Evolutionary conservation across 106 monocot genomes (phyloP).

Genomic region (Phalaenopsis aphrodite): DNA sequence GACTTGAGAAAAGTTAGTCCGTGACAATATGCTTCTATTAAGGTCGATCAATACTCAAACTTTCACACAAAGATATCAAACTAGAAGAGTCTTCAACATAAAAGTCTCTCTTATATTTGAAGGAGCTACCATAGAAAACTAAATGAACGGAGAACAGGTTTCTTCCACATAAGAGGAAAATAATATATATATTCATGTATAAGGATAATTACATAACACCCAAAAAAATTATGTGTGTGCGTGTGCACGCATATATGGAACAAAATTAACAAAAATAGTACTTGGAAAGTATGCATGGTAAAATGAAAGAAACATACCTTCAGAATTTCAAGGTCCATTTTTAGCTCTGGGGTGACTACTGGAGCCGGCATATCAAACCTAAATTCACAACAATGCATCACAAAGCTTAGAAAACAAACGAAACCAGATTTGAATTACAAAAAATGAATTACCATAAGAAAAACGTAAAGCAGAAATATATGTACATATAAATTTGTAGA

Average conservation of each 20-base stretch:
- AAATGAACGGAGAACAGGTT: too few relatives aligned
- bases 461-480: neutral
- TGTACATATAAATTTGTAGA: neutral
- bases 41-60: too few relatives aligned
- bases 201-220: too few relatives aligned
- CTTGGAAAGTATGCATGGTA: neutral
- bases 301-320: constrained; percentile 37
- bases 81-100: too few relatives aligned
- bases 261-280: neutral
- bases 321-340: constrained; percentile 86
- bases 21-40: too few relatives aligned
- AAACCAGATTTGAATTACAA: neutral
- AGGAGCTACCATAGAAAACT: too few relatives aligned
- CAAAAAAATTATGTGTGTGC: too few relatives aligned
- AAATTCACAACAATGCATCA: constrained; percentile 6
- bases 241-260: neutral
- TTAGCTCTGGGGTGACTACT: constrained; percentile 70
- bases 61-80: too few relatives aligned
- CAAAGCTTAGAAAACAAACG: neutral
- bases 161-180: too few relatives aligned
- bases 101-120: too few relatives aligned
- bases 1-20: too few relatives aligned
- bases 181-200: neutral
- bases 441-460: neutral
- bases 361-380: constrained; percentile 99